Base-by-base conservation (phyloP, 140 eudicot species). In the Oenanthe javanica region DNA sequence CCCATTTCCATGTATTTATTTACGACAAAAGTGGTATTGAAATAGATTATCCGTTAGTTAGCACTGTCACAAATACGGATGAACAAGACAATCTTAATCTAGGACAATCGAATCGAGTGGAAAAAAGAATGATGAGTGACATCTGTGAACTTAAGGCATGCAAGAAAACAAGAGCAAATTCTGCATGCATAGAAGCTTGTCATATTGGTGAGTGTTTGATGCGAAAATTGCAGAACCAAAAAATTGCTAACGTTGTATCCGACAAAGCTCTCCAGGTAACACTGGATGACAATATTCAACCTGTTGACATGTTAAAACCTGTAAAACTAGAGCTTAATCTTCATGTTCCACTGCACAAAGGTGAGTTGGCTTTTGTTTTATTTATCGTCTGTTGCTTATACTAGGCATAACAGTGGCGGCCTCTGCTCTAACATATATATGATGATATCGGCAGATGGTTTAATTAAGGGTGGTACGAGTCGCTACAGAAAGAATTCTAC, bases 11-110 rank as follows among this genome's bases (percentile, higher is more conserved):
- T 72, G 89, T 86, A 0, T 1, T 63, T 25, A 77, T 86, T 11
- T 76, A 77, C 4, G 79, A 81, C 54, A 51, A 19, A 15, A 83
- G 74, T 77, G 89, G 83, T 72, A n/a, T 57, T 12, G 89, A 86
- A 69, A 80, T 86, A 7, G 83, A 55, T 12, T 83, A 83, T 72
- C 84, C 74, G 1, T 36, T 25, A 9, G 74, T 27, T 4, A 9
- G 54, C 19, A 69, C 45, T 4, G 13, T 21, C 2, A 1, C 31
- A 21, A 6, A 19, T 5, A 21, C 12, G 67, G 4, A 59, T 21
- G 13, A 59, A 8, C 31, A 59, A 21, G 31, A n/a, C 67, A 59
- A 21, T 21, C 31, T 59, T 59, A 69, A 13, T 11, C 18, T 2
- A 3, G 3, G n/a, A 47, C 21, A 36, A 38, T 36, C n/a, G 46